Conservation (phyloP, 23 red algal genomes). For the Pyropia yezoensis region DNA sequence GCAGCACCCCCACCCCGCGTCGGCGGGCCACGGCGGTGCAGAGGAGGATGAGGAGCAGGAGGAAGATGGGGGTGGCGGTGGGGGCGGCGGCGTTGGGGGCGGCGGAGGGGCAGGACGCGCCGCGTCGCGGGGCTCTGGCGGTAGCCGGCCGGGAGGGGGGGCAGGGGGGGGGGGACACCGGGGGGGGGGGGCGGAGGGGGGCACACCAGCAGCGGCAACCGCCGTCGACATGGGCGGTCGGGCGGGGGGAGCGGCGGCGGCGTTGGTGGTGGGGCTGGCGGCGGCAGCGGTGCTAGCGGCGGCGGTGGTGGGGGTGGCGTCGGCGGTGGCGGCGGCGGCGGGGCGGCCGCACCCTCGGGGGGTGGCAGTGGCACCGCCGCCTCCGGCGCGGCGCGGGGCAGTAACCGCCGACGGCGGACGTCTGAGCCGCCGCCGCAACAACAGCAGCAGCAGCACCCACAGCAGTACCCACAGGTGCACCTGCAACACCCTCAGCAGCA, state of each 20-base stretch:
- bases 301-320: not conserved
- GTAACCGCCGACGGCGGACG: too few relatives aligned
- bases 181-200: not conserved
- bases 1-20: too few relatives aligned
- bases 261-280: not conserved
- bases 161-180: not conserved
- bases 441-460: too few relatives aligned
- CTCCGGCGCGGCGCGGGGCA: too few relatives aligned
- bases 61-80: not conserved
- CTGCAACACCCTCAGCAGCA: too few relatives aligned
- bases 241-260: not conserved
- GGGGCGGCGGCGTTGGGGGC: not conserved
- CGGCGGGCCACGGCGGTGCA: not conserved
- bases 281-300: not conserved
- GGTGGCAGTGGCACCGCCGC: too few relatives aligned
- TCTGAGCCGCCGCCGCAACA: too few relatives aligned
- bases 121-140: not conserved
- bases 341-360: not conserved
- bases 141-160: not conserved
- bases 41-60: not conserved
- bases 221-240: not conserved
- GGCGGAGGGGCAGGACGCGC: not conserved
- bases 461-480: too few relatives aligned
- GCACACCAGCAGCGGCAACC: not conserved
- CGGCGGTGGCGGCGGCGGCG: not conserved